Evolutionary conservation across 1,284 basidiomycete genomes (phyloP).

Genomic region (Trametes pubescens): DNA sequence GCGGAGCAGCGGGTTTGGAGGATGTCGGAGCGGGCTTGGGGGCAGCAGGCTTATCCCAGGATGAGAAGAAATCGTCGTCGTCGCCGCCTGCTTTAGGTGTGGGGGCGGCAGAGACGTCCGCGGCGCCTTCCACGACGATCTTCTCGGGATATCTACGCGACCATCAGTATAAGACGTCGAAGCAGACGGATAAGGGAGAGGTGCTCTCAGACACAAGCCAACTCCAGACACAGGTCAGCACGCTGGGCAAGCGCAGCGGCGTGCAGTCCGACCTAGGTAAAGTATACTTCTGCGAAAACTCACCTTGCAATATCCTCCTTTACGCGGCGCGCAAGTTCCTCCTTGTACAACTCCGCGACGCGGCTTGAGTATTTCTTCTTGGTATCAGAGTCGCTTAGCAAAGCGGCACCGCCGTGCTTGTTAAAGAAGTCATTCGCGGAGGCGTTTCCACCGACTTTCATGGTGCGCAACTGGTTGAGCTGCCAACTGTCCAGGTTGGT

Average conservation of each 20-base stretch:
- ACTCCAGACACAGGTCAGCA: too few species aligned
- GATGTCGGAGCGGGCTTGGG: constrained; percentile 59
- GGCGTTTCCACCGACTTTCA: constrained; percentile 97
- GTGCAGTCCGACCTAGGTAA: too few species aligned
- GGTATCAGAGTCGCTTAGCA: constrained; percentile 80
- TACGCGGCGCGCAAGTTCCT: constrained; percentile 87
- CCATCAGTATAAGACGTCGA: constrained; percentile 1
- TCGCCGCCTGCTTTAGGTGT: constrained; percentile 49
- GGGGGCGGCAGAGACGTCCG: constrained; percentile 51
- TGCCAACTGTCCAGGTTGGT: constrained; percentile 98
- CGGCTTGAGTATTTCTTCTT: constrained; percentile 92
- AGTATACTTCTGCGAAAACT: constrained; percentile 38
- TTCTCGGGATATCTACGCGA: constrained; percentile 72
- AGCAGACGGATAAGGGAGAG: too few species aligned
- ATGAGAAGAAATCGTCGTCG: constrained; percentile 95
- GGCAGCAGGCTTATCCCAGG: constrained; percentile 88
- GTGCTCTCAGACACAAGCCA: too few species aligned
- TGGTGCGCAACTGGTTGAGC: constrained; percentile 88
- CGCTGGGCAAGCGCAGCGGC: too few species aligned
- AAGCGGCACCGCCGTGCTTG: constrained; percentile 80
- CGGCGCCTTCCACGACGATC: constrained; percentile 81
- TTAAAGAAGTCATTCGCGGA: constrained; percentile 92
- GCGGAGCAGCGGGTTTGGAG: constrained; percentile 62
- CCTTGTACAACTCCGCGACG: constrained; percentile 90
- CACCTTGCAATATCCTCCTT: constrained; percentile 81